phyloP scores from a whole-genome alignment of 495 filamentous ascomycete species.

The Entonaema liquescens region DNA sequence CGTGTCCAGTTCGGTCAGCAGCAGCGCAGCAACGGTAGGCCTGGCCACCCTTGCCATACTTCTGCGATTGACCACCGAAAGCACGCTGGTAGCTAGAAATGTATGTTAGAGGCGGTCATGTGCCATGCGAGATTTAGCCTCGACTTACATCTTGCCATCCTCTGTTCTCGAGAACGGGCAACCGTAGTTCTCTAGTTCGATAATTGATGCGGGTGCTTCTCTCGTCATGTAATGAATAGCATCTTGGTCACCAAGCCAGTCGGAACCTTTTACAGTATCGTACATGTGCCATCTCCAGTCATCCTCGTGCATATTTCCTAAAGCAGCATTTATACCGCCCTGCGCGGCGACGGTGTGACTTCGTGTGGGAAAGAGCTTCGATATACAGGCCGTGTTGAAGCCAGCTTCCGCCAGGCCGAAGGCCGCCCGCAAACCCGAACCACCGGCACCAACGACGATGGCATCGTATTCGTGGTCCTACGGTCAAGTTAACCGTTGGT shows the following conservation, averaged over 20 bases:
- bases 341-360: conserved; percentile 95
- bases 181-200: conserved; percentile 96
- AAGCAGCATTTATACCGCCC: conserved; percentile 93
- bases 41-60: conserved; percentile 95
- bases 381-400: conserved; percentile 98
- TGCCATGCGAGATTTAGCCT: background rate
- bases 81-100: conserved; percentile 84
- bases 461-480: conserved; percentile 75
- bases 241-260: conserved; percentile 99
- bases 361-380: conserved; percentile 96
- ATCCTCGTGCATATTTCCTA: conserved; percentile 88
- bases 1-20: conserved; percentile 94
- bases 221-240: conserved; percentile 99
- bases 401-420: conserved; percentile 97
- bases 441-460: conserved; percentile 93
- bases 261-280: conserved; percentile 97
- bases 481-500: conserved; percentile 38
- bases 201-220: conserved; percentile 89
- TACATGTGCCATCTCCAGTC: conserved; percentile 99
- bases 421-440: conserved; percentile 91
- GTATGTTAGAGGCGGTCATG: conserved; percentile 21
- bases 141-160: conserved; percentile 84
- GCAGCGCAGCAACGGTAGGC: conserved; percentile 96
- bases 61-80: conserved; percentile 95
- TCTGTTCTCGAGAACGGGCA: conserved; percentile 98